Percentiles rank a stretch among this genome's conserved stretches.
Evolutionary conservation across 495 filamentous ascomycete genomes (phyloP).

Genomic region (Hypomontagnella submonticulosa): DNA sequence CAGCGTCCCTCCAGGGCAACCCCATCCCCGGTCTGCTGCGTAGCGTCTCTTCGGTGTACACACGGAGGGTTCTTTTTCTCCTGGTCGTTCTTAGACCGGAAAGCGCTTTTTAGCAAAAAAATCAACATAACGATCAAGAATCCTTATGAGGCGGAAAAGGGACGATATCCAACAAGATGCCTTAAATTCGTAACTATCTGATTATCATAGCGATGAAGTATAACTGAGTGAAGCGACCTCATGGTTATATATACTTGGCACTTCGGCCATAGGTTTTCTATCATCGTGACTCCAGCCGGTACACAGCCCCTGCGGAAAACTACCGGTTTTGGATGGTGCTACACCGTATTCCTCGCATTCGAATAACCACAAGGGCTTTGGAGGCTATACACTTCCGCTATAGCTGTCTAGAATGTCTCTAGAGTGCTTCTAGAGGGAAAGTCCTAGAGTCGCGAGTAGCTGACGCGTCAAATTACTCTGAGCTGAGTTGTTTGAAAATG

Average conservation of each 20-base stretch:
- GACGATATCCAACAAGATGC: not conserved
- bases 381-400: not conserved
- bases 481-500: too few species aligned
- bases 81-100: slow-evolving; percentile 7
- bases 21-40: not conserved
- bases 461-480: too few species aligned
- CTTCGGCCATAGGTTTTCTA: not conserved
- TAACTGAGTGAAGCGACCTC: slow-evolving; percentile 10
- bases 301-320: too few species aligned
- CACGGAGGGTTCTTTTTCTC: slow-evolving; percentile 21
- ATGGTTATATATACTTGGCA: slow-evolving; percentile 24
- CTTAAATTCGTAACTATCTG: slow-evolving; percentile 8
- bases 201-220: slow-evolving; percentile 2
- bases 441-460: too few species aligned
- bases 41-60: slow-evolving; percentile 20
- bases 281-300: too few species aligned
- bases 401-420: too few species aligned
- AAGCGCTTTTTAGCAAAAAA: slow-evolving; percentile 5
- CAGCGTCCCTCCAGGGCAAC: slow-evolving; percentile 4
- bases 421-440: too few species aligned
- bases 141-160: not conserved
- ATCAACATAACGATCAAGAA: slow-evolving; percentile 15
- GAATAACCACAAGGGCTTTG: not conserved
- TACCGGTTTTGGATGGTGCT: too few species aligned
- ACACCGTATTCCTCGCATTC: too few species aligned